These are phyloP conservation scores for Alternaria sp. DNA, from an alignment of 2,329 filamentous ascomycete genomes.

Conservation along the genomic window DNA sequence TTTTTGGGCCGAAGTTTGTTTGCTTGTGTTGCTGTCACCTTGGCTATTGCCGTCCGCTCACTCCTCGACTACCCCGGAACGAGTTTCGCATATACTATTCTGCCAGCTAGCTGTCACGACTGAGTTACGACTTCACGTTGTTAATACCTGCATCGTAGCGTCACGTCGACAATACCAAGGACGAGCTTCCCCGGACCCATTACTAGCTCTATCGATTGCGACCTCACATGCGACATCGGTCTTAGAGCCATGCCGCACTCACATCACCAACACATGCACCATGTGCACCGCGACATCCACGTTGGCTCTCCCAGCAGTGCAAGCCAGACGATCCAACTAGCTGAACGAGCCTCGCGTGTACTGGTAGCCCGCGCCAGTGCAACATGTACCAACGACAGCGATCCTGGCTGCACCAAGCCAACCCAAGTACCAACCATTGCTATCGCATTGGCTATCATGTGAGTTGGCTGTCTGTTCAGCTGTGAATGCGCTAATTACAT, in stretches of 20 bases:
- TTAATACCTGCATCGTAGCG: slow-evolving; percentile 34
- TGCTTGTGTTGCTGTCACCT: slow-evolving; percentile 19
- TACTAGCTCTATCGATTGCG: slow-evolving; percentile 17
- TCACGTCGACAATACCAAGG: slow-evolving; percentile 8
- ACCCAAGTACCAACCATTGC: slow-evolving; percentile 39
- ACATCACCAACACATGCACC: slow-evolving; percentile 42
- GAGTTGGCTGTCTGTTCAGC: slow-evolving; percentile 14
- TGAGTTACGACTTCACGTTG: slow-evolving; percentile 45
- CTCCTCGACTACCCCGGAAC: slow-evolving; percentile 22
- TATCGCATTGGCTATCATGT: slow-evolving; percentile 45
- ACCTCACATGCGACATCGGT: slow-evolving; percentile 25
- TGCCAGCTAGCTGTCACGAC: slow-evolving; percentile 29
- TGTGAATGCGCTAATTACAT: slow-evolving; percentile 27
- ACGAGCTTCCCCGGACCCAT: slow-evolving; percentile 25
- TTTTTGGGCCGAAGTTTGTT: slow-evolving; percentile 39
- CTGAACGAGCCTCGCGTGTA: slow-evolving; percentile 34
- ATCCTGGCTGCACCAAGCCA: slow-evolving; percentile 45
- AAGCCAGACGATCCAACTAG: slow-evolving; percentile 22
- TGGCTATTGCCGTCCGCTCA: slow-evolving; percentile 13
- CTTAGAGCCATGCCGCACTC: slow-evolving; percentile 37
- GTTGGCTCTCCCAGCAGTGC: slow-evolving; percentile 22
- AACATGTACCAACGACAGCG: slow-evolving; percentile 42
- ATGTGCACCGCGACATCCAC: slow-evolving; percentile 30
- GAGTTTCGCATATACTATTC: slow-evolving; percentile 12
- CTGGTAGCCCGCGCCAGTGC: slow-evolving; percentile 32